phyloP scores from a whole-genome alignment of 768 basidiomycete genomes.

The Tubosaeta sp. region DNA sequence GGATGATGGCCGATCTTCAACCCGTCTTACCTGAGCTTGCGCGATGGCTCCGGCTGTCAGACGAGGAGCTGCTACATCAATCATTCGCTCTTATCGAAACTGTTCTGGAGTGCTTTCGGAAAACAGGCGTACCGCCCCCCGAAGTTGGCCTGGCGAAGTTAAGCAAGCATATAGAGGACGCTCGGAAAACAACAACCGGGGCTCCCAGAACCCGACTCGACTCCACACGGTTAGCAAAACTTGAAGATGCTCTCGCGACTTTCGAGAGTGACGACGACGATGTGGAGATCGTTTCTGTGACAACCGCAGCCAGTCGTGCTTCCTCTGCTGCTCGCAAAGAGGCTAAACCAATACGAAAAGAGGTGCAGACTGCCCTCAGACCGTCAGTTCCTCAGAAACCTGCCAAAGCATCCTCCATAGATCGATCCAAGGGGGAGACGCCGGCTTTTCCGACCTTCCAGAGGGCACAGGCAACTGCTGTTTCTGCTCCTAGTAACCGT shows the following conservation, averaged over 20 bases:
- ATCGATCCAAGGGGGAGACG: conserved; percentile 34
- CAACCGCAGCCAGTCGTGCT: conserved; percentile 14
- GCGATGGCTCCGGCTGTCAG: conserved; percentile 89
- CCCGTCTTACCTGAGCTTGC: conserved; percentile 74
- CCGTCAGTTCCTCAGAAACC: conserved; percentile 11
- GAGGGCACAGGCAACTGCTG: conserved; percentile 26
- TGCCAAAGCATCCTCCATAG: conserved; percentile 14
- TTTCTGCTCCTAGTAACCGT: conserved; percentile 33
- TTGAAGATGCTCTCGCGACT: conserved; percentile 61
- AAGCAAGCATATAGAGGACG: conserved; percentile 57
- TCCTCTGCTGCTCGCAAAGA: conserved; percentile 9
- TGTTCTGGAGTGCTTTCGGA: conserved; percentile 72
- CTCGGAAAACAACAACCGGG: conserved; percentile 46
- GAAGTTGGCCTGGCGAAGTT: conserved; percentile 60
- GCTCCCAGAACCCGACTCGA: conserved; percentile 49
- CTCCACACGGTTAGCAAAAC: conserved; percentile 51
- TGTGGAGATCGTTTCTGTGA: conserved; percentile 48
- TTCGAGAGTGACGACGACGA: conserved; percentile 66
- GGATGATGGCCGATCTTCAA: conserved; percentile 77
- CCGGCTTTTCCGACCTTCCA: conserved; percentile 43
- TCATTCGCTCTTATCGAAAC: conserved; percentile 79
- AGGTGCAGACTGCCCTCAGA: conserved; percentile 19
- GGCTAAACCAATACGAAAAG: conserved; percentile 16
- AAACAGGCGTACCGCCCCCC: conserved; percentile 52
- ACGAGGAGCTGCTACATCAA: conserved; percentile 87